Evolutionary conservation across 768 basidiomycete genomes (phyloP), one percentile per base, ranked within the genome.

Genomic region (Gautieria morchelliformis): DNA sequence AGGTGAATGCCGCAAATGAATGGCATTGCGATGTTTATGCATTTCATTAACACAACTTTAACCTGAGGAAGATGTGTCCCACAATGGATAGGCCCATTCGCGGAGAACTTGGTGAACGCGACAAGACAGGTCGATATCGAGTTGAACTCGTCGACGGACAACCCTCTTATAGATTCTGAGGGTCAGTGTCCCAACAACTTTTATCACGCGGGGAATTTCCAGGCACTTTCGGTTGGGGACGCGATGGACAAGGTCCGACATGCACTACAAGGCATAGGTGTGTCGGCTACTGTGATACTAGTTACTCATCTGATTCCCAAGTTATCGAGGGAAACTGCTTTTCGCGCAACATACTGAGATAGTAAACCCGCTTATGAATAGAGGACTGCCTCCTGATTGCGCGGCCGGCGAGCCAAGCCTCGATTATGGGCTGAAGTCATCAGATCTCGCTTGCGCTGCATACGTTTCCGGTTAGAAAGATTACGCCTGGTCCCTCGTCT

Each of bases 91-190:
- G 67, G 67, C 30, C 67, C 67, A 6, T 58, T 63, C 47, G 42
- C 63, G 46, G 61, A 61, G 24, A 61, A 65, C 51, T 47, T 68
- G 39, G 46, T 62, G 10, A 41, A 58, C 32, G 62, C 66, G 8
- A 56, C 59, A 42, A 41, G 51, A 17, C 50, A 57, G 15, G 51
- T 68, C 22, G 53, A 62, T 44, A 58, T 56, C 40, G 67, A 68
- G 61, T 37, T 63, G 55, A 65, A 67, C 50, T 59, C 62, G 15
- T 66, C 68, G 30, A 69, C 68, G n/a, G 68, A 69, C 58, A 69
- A 69, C 61, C 68, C 67, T 24, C 56, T 68, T 24, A 56, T 68
- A 50, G 67, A 67, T 58, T 59, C 62, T 49, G 47, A 62, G 33
- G 59, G 53, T n/a, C 30, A 35, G 12, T 48, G 2, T 22, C 46